phyloP scores from a whole-genome alignment of 2,329 filamentous ascomycete genomes.

The Hortaea werneckii region DNA sequence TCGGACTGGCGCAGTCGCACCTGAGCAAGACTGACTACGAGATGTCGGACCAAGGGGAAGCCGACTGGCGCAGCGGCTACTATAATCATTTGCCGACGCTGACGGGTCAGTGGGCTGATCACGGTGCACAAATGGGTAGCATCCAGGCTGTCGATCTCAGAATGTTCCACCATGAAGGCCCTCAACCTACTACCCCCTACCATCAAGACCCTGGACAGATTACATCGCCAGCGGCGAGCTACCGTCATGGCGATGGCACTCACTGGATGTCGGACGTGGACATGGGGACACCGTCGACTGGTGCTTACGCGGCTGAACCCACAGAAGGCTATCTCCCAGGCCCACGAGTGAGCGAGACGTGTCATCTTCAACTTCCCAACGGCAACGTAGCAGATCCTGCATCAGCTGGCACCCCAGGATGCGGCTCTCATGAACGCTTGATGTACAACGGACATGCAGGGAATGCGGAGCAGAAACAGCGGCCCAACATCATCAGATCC shows the following conservation, averaged over 20 bases:
- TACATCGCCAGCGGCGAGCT: slow-evolving; percentile 16
- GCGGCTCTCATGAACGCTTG: no score
- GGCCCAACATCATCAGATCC: slow-evolving; percentile 15
- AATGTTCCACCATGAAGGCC: slow-evolving; percentile 16
- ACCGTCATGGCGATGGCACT: slow-evolving; percentile 12
- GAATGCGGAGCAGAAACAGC: slow-evolving; percentile 2
- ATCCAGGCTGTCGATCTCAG: slow-evolving; percentile 20
- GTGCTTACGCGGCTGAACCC: slow-evolving; percentile 12
- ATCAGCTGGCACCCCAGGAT: no score
- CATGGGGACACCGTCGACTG: slow-evolving; percentile 19
- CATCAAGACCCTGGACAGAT: slow-evolving; percentile 10
- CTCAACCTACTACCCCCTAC: slow-evolving; percentile 12
- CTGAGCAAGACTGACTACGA: neutral
- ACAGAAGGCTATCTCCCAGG: slow-evolving; percentile 13
- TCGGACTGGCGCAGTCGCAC: neutral
- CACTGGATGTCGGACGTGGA: slow-evolving; percentile 19
- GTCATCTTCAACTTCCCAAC: slow-evolving; percentile 5
- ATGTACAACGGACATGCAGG: no score
- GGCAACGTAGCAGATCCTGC: no score
- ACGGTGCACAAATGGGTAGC: slow-evolving; percentile 11
- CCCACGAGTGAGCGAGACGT: slow-evolving; percentile 6
- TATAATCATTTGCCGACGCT: slow-evolving; percentile 6
- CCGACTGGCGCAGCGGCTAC: neutral
- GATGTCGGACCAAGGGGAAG: neutral
- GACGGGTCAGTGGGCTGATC: slow-evolving; percentile 8